Base-by-base conservation (phyloP, 2,329 filamentous ascomycete genomes). In the Colletotrichum caudatum region DNA sequence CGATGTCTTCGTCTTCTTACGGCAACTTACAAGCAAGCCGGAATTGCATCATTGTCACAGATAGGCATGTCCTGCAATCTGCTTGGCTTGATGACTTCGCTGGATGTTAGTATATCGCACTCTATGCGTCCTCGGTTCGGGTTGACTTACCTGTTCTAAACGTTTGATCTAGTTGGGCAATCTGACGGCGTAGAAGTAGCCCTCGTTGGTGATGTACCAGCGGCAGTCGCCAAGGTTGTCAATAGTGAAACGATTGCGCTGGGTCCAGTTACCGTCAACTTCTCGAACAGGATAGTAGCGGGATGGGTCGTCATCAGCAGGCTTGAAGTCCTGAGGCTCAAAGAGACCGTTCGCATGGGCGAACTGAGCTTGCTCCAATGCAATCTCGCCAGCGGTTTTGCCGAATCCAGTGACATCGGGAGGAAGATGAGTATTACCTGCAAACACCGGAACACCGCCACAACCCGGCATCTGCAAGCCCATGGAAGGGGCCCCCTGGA, bases 251-350 rank as follows among this genome's bases (percentile, higher is more conserved):
- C 89, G 87, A 78, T 84, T 88, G 78, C 88, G 86, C 79, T 89
- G 84, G 46, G 85, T 87, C 86, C 86, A 91, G 71, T 86, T 84
- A 61, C 87, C 86, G 78, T 91, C 88, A 74, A 87, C 80, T 80
- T 91, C 89, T 69, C 88, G 86, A 75, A 87, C 84, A 81, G 85
- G 88, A 81, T 91, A 92, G 81, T 88, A 87, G 73, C 89, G 88
- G 56, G 83, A 84, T 50, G 87, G 85, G 79, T 90, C 86, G 74
- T 89, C 85, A 76, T 91, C 89, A 26, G 85, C 84, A 2, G 90
- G 90, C 79, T 90, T 88, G 77, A 91, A 89, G 75, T 90, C 88
- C 82, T 91, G 89, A 20, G 87, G 85, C 78, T 89, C 85, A 74
- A 86, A 84, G 74, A 87, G 81, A 74, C 83, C 82, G 78, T 86